Evolutionary conservation across 176 grass and related monocot genomes (phyloP).

Genomic region (Dendrocalamus sinicus): DNA sequence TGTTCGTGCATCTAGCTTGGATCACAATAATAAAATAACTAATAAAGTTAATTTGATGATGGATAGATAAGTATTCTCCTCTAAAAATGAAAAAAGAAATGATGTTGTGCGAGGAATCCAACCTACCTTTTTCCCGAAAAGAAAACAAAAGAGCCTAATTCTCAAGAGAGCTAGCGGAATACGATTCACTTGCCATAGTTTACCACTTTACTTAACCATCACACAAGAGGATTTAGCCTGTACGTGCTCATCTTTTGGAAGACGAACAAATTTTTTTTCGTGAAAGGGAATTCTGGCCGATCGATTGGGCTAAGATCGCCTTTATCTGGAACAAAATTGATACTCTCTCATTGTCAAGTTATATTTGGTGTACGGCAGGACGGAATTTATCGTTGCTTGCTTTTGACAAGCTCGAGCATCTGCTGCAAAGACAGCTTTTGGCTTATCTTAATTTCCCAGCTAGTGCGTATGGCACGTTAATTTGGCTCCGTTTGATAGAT

Average conservation of each 20-base stretch:
- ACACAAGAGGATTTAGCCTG: constrained; percentile 50
- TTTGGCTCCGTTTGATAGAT: not conserved
- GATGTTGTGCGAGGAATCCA: constrained; percentile 53
- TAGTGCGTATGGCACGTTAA: constrained; percentile 23
- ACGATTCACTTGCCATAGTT: constrained; percentile 53
- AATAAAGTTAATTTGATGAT: not conserved
- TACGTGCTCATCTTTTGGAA: constrained; percentile 33
- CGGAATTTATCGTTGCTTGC: constrained; percentile 12
- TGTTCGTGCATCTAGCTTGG: not conserved
- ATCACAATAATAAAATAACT: not conserved
- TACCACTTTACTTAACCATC: constrained; percentile 55
- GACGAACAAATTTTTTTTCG: not conserved
- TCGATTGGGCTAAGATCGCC: constrained; percentile 28
- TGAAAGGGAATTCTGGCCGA: constrained; percentile 50
- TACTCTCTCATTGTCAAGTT: constrained; percentile 55
- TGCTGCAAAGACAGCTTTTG: constrained; percentile 39
- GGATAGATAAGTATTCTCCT: constrained; percentile 42
- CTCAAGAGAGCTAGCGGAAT: constrained; percentile 38
- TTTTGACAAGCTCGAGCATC: constrained; percentile 54
- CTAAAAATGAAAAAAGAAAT: not conserved
- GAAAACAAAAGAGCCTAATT: constrained; percentile 44
- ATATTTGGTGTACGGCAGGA: constrained; percentile 60
- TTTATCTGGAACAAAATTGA: constrained; percentile 41
- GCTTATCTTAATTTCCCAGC: constrained; percentile 39
- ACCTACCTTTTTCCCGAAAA: constrained; percentile 51